A percentile compares a stretch with the other conserved stretches of the same genome.
Evolutionary conservation across 139 green algal genomes (phyloP).

Genomic region (Chlamydomonas sp.): DNA sequence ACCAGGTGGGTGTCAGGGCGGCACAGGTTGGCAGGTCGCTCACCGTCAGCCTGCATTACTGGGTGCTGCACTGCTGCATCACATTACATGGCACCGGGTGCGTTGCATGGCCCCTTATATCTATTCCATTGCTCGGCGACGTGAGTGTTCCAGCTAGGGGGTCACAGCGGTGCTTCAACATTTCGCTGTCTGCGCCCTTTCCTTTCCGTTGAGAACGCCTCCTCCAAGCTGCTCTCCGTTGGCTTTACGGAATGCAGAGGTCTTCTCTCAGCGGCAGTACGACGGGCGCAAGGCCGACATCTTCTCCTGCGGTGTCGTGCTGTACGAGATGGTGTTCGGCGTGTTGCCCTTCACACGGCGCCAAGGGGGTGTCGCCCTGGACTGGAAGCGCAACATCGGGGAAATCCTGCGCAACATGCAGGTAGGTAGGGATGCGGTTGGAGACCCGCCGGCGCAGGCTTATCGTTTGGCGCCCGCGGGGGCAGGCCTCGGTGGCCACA

Average conservation of each 20-base stretch:
- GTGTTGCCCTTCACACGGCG: constrained; percentile 20
- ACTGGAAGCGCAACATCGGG: not conserved
- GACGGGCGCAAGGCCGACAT: constrained; percentile 15
- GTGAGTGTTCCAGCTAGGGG: too few species aligned
- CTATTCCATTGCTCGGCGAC: too few species aligned
- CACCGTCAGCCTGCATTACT: not conserved
- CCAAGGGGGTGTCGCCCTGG: not conserved
- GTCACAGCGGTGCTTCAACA: too few species aligned
- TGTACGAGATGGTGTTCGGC: constrained; percentile 31
- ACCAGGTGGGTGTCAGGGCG: not conserved
- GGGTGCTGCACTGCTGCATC: not conserved
- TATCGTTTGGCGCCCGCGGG: not conserved
- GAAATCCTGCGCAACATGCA: constrained; percentile 15
- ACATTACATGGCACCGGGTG: not conserved
- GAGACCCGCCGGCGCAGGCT: too few species aligned
- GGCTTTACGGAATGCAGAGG: not conserved
- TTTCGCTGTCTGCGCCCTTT: too few species aligned
- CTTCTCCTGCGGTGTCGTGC: constrained; percentile 28
- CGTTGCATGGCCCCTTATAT: too few species aligned
- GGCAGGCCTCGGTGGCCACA: not conserved
- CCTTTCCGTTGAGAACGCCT: not conserved
- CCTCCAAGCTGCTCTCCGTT: too few species aligned
- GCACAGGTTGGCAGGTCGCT: not conserved
- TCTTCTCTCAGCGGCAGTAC: not conserved
- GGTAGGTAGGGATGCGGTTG: not conserved